These are phyloP conservation scores for Heliosperma pusillum DNA, from an alignment of 148 eudicot species.

Conservation along the genomic window DNA sequence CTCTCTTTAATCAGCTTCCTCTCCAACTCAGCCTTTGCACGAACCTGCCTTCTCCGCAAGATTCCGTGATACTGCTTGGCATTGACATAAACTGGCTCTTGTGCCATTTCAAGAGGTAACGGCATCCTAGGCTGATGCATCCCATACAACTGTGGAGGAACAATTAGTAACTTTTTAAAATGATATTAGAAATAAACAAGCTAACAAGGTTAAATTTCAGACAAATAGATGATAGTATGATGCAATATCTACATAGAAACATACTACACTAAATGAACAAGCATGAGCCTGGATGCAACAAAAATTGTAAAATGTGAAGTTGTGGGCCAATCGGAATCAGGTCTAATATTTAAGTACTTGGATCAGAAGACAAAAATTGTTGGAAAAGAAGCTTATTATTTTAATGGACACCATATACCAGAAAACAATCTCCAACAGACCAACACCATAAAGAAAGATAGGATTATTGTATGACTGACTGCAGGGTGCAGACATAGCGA, in stretches of 20 bases:
- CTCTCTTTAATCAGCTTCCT: conserved; percentile 74
- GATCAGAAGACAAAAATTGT: not conserved
- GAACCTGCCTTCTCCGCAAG: conserved; percentile 79
- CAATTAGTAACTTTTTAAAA: not conserved
- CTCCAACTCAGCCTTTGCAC: conserved; percentile 96
- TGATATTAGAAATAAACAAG: not conserved
- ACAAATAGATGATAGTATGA: no score
- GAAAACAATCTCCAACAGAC: not conserved
- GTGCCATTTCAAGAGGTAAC: conserved; percentile 79
- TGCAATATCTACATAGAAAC: not conserved
- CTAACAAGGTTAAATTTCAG: conserved; percentile 1
- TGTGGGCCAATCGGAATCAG: not conserved
- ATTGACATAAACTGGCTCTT: conserved; percentile 94
- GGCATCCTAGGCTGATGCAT: conserved; percentile 80
- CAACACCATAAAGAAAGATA: no score
- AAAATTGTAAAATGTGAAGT: conserved; percentile 4
- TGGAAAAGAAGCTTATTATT: not conserved
- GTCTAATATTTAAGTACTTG: not conserved
- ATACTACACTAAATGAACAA: not conserved
- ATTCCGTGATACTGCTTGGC: conserved; percentile 91
- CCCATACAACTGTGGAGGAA: conserved; percentile 54
- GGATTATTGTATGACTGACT: no score
- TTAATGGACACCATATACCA: not conserved
- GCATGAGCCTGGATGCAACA: not conserved
- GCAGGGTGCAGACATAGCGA: no score